Evolutionary conservation across 345 rosid genomes (phyloP).

Genomic region (Corchorus olitorius): DNA sequence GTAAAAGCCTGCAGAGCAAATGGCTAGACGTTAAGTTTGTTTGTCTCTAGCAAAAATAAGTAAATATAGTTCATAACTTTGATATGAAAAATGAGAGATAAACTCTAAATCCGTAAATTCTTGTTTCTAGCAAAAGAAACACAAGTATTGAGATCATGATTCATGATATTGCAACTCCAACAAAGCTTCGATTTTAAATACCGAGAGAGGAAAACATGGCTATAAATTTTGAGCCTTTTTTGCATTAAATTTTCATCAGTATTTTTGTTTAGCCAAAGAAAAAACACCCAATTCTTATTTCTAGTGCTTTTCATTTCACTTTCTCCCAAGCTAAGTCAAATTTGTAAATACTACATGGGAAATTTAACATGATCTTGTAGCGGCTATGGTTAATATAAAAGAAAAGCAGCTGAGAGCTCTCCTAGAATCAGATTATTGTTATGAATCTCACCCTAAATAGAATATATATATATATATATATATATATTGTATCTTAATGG

Average conservation of each 20-base stretch:
- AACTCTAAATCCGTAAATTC: too few relatives aligned
- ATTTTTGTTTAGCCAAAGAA: too few relatives aligned
- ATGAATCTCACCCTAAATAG: background rate
- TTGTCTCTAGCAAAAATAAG: constrained; percentile 3
- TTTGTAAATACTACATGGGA: background rate
- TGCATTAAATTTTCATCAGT: background rate
- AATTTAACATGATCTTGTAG: background rate
- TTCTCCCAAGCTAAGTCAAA: background rate
- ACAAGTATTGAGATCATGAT: too few relatives aligned
- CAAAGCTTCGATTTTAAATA: constrained; percentile 25
- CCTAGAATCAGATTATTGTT: background rate
- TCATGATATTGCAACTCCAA: constrained; percentile 15
- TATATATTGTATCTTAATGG: too few relatives aligned
- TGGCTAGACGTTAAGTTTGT: constrained; percentile 21
- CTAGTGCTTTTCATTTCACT: background rate
- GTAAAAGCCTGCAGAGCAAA: constrained; percentile 37
- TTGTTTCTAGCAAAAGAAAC: too few relatives aligned
- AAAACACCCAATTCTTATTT: background rate
- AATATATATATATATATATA: too few relatives aligned
- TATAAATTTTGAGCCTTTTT: constrained; percentile 35
- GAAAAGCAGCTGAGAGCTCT: too few relatives aligned
- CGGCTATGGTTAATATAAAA: background rate
- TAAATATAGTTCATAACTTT: too few relatives aligned
- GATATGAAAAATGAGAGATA: too few relatives aligned
- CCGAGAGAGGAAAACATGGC: constrained; percentile 54